Evolutionary conservation across 768 basidiomycete genomes (phyloP), one percentile per base, ranked within the genome.

Genomic region (Auricularia sp.): DNA sequence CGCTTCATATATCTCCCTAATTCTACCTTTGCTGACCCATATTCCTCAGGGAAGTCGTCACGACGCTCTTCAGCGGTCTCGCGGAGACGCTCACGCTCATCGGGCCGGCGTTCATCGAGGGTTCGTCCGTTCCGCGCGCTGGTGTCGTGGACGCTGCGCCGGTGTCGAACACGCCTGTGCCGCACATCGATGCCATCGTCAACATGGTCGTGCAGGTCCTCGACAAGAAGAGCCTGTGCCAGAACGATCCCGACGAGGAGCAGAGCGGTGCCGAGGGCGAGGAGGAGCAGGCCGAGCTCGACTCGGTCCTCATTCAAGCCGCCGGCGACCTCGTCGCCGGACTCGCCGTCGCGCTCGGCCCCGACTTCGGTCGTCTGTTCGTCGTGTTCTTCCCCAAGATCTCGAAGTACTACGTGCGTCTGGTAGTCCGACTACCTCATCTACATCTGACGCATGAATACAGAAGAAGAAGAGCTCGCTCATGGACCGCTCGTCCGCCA

Each of bases 181-280:
- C 56, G 34, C 56, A 88, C 68, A 78, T 90, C 53, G 88, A 96
- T 44, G 76, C 79, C 39, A 82, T 99, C 70, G 93, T 88, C 73
- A 84, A 78, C 63, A 90, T 94, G 66, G 87, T 92, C 58, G 78
- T 87, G 64, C 86, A 92, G 71, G 86, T 99, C 68, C 81, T 99
- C 54, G 91, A 94, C 73, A 90, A 93, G 75, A 97, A 96, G 77
- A 91, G 94, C 0, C 83, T 93, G 69, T 98, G 96, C 78, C 97
- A 99, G 75, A 90, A 94, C 74, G 93, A 96, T 71, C 93, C 94
- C 59, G 94, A 96, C 72, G 90, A 91, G 68, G 93, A 93, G 68
- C 23, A 6, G 12, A 23, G 29, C 23, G 91, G 93, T 68, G 83
- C 82, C 3, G 90, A 90, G 33, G 88, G 87, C 33, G 75, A 74